Evolutionary conservation across 2,329 filamentous ascomycete genomes (phyloP).

Genomic region (Ophiocordyceps sinensis): DNA sequence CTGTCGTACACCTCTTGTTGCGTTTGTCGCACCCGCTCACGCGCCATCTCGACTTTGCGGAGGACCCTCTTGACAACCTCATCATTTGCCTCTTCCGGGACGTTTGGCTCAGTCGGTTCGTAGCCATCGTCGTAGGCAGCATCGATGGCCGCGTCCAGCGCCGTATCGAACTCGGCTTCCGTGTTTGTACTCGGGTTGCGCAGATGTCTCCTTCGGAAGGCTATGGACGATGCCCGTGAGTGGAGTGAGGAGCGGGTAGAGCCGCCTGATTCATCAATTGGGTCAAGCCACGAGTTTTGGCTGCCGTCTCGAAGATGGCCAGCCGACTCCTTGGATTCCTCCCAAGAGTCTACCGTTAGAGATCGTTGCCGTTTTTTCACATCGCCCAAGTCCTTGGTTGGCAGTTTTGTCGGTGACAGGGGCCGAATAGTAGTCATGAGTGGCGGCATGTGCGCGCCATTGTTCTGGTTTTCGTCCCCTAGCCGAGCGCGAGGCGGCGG

Average conservation of each 20-base stretch:
- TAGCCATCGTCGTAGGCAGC: slow-evolving; percentile 89
- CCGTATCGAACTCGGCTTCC: slow-evolving; percentile 85
- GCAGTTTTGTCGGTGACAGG: slow-evolving; percentile 23
- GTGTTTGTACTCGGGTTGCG: slow-evolving; percentile 56
- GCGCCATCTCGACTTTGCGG: slow-evolving; percentile 58
- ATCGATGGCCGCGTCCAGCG: slow-evolving; percentile 87
- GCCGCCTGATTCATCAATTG: slow-evolving; percentile 76
- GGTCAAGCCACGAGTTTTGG: slow-evolving; percentile 84
- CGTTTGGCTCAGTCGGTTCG: slow-evolving; percentile 49
- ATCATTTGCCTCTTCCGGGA: slow-evolving; percentile 20
- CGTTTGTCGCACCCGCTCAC: slow-evolving; percentile 59
- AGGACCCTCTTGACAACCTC: slow-evolving; percentile 40
- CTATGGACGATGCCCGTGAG: slow-evolving; percentile 60
- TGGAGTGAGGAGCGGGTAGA: slow-evolving; percentile 70
- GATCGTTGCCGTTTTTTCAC: slow-evolving; percentile 1
- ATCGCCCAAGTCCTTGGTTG: slow-evolving; percentile 7
- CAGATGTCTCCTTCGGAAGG: slow-evolving; percentile 54
- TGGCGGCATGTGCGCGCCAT: neutral
- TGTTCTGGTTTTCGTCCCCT: slow-evolving; percentile 13
- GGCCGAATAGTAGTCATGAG: slow-evolving; percentile 34
- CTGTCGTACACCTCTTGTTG: slow-evolving; percentile 46
- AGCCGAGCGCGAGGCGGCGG: slow-evolving; percentile 17
- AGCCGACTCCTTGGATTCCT: slow-evolving; percentile 6
- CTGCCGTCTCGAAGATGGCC: slow-evolving; percentile 46
- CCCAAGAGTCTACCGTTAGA: slow-evolving; percentile 7